Evolutionary conservation across 257 asterid genomes (phyloP).

Genomic region (Rubia yunnanensis): DNA sequence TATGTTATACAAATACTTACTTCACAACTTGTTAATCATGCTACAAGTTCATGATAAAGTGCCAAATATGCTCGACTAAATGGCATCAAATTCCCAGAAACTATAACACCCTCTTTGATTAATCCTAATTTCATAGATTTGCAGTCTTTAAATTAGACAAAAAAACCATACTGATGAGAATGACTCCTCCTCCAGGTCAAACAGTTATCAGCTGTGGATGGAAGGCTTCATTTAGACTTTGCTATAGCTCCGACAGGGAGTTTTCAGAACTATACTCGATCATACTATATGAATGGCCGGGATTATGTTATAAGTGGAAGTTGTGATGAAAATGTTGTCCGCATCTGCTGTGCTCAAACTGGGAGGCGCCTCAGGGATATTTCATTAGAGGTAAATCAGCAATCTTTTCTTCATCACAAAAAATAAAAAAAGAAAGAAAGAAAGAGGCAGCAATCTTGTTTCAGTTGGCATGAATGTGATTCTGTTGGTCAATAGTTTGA

Average conservation of each 20-base stretch:
- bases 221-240: constrained; percentile 77
- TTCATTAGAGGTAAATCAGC: constrained; percentile 75
- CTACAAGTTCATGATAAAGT: background rate
- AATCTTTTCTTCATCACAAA: too few species aligned
- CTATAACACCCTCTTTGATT: background rate
- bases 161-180: background rate
- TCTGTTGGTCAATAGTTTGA: background rate
- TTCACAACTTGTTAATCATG: too few species aligned
- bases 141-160: background rate
- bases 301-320: constrained; percentile 95
- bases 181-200: constrained; percentile 47
- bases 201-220: constrained; percentile 87
- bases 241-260: constrained; percentile 71
- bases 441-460: constrained; percentile 3
- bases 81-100: background rate
- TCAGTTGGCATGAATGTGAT: background rate
- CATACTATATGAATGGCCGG: constrained; percentile 86
- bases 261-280: constrained; percentile 81
- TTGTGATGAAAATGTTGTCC: constrained; percentile 87
- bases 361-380: constrained; percentile 89
- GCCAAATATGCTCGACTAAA: background rate
- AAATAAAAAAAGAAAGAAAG: too few species aligned
- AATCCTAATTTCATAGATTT: background rate
- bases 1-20: background rate
- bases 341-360: constrained; percentile 83